Evolutionary conservation across 495 filamentous ascomycete genomes (phyloP).

Genomic region (Aspergillus heteromorphus): DNA sequence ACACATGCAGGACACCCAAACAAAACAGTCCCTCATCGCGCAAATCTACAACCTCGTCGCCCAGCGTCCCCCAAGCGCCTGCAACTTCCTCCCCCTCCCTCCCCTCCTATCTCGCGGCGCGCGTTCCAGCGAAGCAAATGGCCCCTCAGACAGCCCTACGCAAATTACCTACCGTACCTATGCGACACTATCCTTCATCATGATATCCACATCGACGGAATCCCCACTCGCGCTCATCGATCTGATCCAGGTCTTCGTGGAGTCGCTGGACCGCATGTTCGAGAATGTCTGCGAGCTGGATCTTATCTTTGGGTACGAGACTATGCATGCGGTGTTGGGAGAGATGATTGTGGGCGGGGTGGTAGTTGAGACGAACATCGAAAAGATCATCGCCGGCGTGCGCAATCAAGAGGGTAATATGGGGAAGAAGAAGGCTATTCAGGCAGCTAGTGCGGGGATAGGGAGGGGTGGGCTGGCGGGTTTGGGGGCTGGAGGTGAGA

Average conservation of each 20-base stretch:
- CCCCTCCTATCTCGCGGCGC: conserved; percentile 62
- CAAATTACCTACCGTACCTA: conserved; percentile 98
- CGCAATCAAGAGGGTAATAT: conserved; percentile 72
- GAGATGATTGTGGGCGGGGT: conserved; percentile 98
- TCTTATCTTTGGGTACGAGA: conserved; percentile 98
- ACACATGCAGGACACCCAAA: conserved; percentile 69
- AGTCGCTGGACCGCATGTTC: conserved; percentile 88
- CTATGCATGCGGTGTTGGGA: conserved; percentile 79
- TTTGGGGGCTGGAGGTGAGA: conserved; percentile 39
- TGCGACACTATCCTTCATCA: conserved; percentile 95
- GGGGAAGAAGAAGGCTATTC: conserved; percentile 58
- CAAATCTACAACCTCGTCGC: conserved; percentile 98
- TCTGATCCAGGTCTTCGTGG: conserved; percentile 96
- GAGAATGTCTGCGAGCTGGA: conserved; percentile 98
- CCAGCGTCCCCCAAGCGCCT: conserved; percentile 78
- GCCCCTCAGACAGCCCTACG: conserved; percentile 81
- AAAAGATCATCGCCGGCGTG: conserved; percentile 82
- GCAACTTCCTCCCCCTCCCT: conserved; percentile 90
- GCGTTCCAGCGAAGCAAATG: conserved; percentile 48
- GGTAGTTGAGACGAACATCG: conserved; percentile 87
- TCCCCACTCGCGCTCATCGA: conserved; percentile 93
- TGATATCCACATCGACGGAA: conserved; percentile 96
- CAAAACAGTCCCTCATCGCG: conserved; percentile 91
- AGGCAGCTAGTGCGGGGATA: conserved; percentile 37
- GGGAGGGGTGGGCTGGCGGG: conserved; percentile 36